Conservation (phyloP, 805 yeast genomes). For the Alloascoidea africana region DNA sequence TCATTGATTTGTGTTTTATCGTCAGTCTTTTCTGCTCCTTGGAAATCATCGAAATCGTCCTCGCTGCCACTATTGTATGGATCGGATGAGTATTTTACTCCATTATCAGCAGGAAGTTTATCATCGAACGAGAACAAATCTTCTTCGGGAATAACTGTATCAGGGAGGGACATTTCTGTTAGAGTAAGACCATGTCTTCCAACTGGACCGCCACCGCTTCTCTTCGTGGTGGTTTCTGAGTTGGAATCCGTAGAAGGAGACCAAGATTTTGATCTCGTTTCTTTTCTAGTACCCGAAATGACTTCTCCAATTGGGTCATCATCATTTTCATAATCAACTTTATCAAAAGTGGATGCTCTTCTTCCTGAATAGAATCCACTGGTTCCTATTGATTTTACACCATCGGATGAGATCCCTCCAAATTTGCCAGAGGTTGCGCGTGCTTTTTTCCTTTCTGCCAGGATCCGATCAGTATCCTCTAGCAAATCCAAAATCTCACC, state of each 20-base stretch:
- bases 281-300: background rate
- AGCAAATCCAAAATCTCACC: conserved; percentile 58
- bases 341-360: background rate
- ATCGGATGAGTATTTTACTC: background rate
- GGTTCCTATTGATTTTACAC: too few species aligned
- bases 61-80: background rate
- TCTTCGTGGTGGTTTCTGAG: too few species aligned
- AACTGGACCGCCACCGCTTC: background rate
- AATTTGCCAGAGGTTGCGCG: conserved; percentile 71
- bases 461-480: conserved; percentile 58
- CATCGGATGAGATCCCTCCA: conserved; percentile 46
- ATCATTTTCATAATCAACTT: background rate
- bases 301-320: background rate
- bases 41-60: background rate
- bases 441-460: conserved; percentile 85
- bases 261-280: background rate
- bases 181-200: background rate
- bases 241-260: background rate
- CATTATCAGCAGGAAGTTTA: background rate
- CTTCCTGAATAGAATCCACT: background rate
- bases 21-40: background rate
- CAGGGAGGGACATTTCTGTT: background rate
- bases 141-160: conserved; percentile 1
- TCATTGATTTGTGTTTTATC: background rate
- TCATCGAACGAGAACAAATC: conserved; percentile 1